Percentiles rank a stretch among this genome's conserved stretches.
Conservation (phyloP, 192 early-diverging fungal species). For the Podila verticillata region DNA sequence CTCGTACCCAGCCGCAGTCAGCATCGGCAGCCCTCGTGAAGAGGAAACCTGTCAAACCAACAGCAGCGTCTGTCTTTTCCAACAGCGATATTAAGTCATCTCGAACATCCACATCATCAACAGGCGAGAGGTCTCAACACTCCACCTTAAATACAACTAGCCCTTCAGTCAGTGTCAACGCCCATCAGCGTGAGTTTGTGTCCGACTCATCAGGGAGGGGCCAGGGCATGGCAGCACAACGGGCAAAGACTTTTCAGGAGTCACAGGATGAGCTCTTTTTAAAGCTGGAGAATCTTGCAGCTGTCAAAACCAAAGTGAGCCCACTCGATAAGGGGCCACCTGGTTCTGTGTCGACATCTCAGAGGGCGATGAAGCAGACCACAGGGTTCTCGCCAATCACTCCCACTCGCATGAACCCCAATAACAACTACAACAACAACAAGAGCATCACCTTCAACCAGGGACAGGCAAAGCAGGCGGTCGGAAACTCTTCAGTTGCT, state of each 20-base stretch:
- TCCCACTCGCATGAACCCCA: neutral
- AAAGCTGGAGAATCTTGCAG: conserved; percentile 27
- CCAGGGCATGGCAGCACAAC: conserved; percentile 4
- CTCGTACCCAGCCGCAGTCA: neutral
- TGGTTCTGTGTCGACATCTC: neutral
- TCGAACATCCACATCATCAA: neutral
- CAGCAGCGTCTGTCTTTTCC: neutral
- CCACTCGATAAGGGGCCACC: neutral
- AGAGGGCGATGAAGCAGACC: neutral
- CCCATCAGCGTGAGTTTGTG: neutral
- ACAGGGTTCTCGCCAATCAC: neutral
- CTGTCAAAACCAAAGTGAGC: conserved; percentile 3
- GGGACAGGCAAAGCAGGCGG: neutral
- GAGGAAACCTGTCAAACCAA: conserved; percentile 28
- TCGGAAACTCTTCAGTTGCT: conserved; percentile 5
- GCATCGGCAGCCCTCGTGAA: conserved; percentile 4
- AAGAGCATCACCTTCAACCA: neutral
- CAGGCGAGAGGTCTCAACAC: neutral
- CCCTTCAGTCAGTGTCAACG: neutral
- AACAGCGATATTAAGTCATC: conserved; percentile 2
- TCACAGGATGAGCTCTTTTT: conserved; percentile 38
- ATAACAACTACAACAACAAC: neutral
- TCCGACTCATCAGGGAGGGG: conserved; percentile 6
- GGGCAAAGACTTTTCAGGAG: conserved; percentile 25
- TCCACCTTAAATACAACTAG: neutral